A percentile compares a stretch with the other conserved stretches of the same genome.
phyloP scores from a whole-genome alignment of 2,329 filamentous ascomycete genomes.

The Neocatenulostroma microsporum region DNA sequence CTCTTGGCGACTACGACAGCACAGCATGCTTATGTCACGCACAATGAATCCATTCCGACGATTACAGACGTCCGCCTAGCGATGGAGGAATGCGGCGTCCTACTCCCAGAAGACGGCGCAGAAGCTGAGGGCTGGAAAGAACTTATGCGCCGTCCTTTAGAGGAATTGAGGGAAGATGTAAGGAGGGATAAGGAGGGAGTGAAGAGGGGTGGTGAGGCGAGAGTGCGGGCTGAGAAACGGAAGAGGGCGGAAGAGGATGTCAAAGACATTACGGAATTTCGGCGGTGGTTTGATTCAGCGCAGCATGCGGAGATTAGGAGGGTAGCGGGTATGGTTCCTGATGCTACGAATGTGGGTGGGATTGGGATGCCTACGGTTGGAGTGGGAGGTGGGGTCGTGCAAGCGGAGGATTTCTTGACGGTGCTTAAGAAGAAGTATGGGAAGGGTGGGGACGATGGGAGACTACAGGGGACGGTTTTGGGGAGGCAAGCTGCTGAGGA shows the following conservation, averaged over 20 bases:
- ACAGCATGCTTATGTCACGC: slow-evolving; percentile 61
- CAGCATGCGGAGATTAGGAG: slow-evolving; percentile 73
- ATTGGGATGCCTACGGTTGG: slow-evolving; percentile 35
- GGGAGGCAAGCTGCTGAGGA: slow-evolving; percentile 64
- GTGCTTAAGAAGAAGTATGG: slow-evolving; percentile 74
- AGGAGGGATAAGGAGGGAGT: slow-evolving; percentile 59
- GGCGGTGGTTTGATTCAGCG: slow-evolving; percentile 68
- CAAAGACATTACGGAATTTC: slow-evolving; percentile 67
- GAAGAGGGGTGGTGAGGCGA: slow-evolving; percentile 30
- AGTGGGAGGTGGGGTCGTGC: slow-evolving; percentile 30
- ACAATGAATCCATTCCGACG: slow-evolving; percentile 55
- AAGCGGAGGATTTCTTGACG: slow-evolving; percentile 43
- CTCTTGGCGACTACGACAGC: slow-evolving; percentile 67
- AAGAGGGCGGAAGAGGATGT: slow-evolving; percentile 61
- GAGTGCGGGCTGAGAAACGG: slow-evolving; percentile 33
- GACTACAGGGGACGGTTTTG: slow-evolving; percentile 76
- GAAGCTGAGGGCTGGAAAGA: slow-evolving; percentile 61
- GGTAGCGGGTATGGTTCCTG: slow-evolving; percentile 57
- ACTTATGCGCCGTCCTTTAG: slow-evolving; percentile 37
- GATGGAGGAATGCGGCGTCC: slow-evolving; percentile 68
- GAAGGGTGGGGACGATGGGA: slow-evolving; percentile 76
- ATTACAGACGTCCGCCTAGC: slow-evolving; percentile 79
- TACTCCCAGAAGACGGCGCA: slow-evolving; percentile 60
- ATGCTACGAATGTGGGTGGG: slow-evolving; percentile 45
- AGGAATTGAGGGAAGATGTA: slow-evolving; percentile 34